Evolutionary conservation across 2,329 filamentous ascomycete species (phyloP).

Genomic region (Purpureocillium takamizusanense): DNA sequence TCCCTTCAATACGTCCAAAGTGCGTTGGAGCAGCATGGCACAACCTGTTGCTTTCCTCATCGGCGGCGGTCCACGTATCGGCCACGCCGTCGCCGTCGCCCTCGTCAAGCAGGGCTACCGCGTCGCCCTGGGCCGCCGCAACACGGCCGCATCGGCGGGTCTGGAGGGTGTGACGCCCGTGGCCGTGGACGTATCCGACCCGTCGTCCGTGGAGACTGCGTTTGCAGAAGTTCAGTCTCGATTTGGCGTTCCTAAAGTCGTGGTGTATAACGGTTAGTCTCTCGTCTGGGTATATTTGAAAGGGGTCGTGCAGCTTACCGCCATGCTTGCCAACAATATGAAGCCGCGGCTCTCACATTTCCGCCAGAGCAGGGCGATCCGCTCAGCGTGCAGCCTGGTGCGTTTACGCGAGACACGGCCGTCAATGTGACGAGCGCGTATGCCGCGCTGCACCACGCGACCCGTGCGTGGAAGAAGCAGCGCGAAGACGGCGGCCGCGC

Average conservation of each 20-base stretch:
- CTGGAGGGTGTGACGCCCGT: background rate
- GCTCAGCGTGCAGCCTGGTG: background rate
- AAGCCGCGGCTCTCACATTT: background rate
- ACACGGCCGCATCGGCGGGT: background rate
- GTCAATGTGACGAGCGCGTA: background rate
- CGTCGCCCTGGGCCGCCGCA: background rate
- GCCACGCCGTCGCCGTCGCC: background rate
- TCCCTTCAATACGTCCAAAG: too few species aligned
- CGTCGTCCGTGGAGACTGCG: background rate
- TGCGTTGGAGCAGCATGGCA: background rate
- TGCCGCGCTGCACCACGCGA: background rate
- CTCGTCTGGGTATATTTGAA: too few species aligned
- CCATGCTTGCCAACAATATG: too few species aligned
- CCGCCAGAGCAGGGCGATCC: background rate
- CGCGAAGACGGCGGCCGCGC: background rate
- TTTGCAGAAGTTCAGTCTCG: background rate
- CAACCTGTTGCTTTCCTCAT: background rate
- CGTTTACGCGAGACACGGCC: background rate
- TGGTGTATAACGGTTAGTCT: background rate
- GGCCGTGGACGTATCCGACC: background rate
- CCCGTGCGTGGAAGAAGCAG: background rate
- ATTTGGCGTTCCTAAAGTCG: background rate
- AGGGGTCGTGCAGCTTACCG: too few species aligned
- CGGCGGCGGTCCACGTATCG: background rate
- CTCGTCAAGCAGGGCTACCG: background rate